Base-by-base conservation (phyloP, 2,329 filamentous ascomycete genomes). In the Fusarium chuoi region DNA sequence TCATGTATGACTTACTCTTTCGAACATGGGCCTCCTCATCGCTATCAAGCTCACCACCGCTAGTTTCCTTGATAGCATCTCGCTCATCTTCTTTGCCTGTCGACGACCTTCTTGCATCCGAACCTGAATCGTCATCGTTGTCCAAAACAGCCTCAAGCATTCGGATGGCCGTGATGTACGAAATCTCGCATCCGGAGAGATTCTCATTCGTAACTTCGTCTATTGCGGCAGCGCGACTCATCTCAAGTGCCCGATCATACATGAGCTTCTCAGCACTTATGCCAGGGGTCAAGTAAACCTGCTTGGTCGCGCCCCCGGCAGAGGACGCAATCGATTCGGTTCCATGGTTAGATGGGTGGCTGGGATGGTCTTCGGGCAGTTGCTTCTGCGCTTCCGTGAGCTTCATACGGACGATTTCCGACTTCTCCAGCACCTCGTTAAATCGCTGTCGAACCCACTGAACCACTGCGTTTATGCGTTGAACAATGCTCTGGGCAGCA, bases 361-460 rank as follows among this genome's bases (percentile, higher is more conserved):
- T 93, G 2, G 95, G 93, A 77, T 99, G 96, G 76, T 96, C 93
- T 54, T 90, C 87, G 1, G 96, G 95, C 9, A 99, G 87, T 76
- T 91, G 89, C 80, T 91, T 92, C 81, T 99, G 96, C 9, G 93
- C 94, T 71, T 97, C 94, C 49, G 94, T 87, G 55, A 99, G 88
- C 81, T 95, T 97, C 52, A 95, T 87, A 52, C 94, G 93, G n/a
- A 98, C 95, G 73, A 98, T 89, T 79, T 98, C 96, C 2, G 95
- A 95, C 85, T 99, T 99, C 83, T 98, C 95, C 69, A 98, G 85
- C 44, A 97, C 96, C 81, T 98, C 96, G 80, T 99, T 99, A 87
- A 99, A 99, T 10, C 96, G 93, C 75, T 88, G 89, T 39, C 96
- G 93, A 62, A 97, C 92, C 96, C 96, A 99, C 81, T 98, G 96